Percentiles rank a stretch among this genome's conserved stretches.
phyloP scores from a whole-genome alignment of 2,329 filamentous ascomycete species.

The Fusarium siculi region DNA sequence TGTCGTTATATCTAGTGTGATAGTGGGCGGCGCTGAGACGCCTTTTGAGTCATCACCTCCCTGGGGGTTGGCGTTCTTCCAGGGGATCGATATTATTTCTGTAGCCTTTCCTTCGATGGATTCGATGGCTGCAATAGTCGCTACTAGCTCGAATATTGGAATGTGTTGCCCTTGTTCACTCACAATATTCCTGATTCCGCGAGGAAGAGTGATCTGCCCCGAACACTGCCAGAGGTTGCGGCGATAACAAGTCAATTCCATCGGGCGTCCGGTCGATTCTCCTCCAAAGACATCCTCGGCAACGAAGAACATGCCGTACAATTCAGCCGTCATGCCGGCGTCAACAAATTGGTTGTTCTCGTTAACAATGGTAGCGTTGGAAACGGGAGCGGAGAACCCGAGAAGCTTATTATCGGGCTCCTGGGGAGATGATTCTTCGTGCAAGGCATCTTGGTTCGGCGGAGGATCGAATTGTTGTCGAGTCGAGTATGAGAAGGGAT shows the following conservation, averaged over 20 bases:
- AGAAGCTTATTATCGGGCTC: constrained; percentile 77
- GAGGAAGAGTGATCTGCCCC: constrained; percentile 83
- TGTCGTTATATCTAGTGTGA: constrained; percentile 64
- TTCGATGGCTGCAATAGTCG: constrained; percentile 86
- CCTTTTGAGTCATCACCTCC: constrained; percentile 61
- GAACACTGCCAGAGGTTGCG: constrained; percentile 96
- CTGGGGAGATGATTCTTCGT: constrained; percentile 62
- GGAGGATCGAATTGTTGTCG: constrained; percentile 59
- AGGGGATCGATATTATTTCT: constrained; percentile 96
- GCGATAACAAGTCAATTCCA: constrained; percentile 93
- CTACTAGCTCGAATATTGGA: constrained; percentile 80
- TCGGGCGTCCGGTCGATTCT: constrained; percentile 66
- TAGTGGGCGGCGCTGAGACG: constrained; percentile 62
- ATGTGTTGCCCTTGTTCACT: constrained; percentile 81
- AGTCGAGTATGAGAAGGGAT: constrained; percentile 69
- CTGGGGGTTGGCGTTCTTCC: constrained; percentile 80
- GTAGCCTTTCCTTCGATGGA: constrained; percentile 92
- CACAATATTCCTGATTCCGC: constrained; percentile 73
- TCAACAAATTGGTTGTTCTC: constrained; percentile 72
- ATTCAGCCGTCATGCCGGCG: constrained; percentile 75
- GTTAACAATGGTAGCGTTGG: constrained; percentile 72
- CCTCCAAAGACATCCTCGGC: constrained; percentile 82
- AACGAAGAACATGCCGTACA: constrained; percentile 90
- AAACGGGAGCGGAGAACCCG: constrained; percentile 74
- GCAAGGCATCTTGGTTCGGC: constrained; percentile 55